phyloP scores from a whole-genome alignment of 2,329 filamentous ascomycete genomes.

The Rutstroemia sydowiana region DNA sequence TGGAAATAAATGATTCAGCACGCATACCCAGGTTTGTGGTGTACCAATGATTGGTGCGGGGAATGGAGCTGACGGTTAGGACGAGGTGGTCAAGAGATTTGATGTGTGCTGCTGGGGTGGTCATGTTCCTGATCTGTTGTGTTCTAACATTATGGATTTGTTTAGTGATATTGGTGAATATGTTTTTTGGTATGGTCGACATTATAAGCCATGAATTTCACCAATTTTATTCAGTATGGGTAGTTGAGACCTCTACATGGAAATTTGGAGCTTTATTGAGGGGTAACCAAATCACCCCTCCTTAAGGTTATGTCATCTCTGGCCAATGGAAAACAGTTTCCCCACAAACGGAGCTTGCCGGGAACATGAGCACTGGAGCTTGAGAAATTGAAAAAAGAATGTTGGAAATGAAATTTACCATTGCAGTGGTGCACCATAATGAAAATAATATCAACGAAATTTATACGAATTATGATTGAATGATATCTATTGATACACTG shows the following conservation, averaged over 20 bases:
- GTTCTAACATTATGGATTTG: neutral
- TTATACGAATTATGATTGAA: neutral
- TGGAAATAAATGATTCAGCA: slow-evolving; percentile 42
- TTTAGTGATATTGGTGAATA: neutral
- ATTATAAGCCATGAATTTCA: neutral
- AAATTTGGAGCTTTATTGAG: too few relatives aligned
- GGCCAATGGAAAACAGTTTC: slow-evolving; percentile 1
- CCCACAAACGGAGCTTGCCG: slow-evolving; percentile 4
- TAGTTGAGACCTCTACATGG: neutral
- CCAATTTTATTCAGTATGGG: neutral
- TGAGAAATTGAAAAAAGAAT: neutral
- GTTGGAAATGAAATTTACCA: too few relatives aligned
- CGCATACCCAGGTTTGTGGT: slow-evolving; percentile 49
- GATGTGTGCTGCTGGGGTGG: slow-evolving; percentile 17
- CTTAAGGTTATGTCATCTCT: neutral
- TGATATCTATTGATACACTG: too few relatives aligned
- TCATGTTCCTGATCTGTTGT: slow-evolving; percentile 6
- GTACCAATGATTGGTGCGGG: slow-evolving; percentile 47
- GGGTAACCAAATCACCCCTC: neutral
- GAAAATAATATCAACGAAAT: neutral
- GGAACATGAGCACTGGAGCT: neutral
- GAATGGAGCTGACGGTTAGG: slow-evolving; percentile 46
- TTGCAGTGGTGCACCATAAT: neutral
- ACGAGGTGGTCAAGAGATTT: slow-evolving; percentile 49
- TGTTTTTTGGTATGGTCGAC: neutral